Conservation (phyloP, 192 early-diverging fungal genomes). For the Lunasporangiospora selenospora region DNA sequence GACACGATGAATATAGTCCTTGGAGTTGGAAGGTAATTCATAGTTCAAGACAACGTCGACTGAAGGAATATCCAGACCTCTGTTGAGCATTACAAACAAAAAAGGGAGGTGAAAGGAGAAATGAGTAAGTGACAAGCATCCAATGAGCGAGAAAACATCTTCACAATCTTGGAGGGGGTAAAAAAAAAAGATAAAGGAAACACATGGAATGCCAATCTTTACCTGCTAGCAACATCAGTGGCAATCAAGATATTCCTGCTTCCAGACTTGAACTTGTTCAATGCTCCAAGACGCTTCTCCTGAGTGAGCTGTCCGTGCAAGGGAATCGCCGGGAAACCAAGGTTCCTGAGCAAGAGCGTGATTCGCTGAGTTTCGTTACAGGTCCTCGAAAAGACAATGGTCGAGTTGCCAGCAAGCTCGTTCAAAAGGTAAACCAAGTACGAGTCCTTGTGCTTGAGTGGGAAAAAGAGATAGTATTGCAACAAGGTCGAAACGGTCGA, state of each 20-base stretch:
- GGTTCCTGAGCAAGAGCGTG: slow-evolving; percentile 85
- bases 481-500: slow-evolving; percentile 92
- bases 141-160: neutral
- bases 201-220: neutral
- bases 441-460: slow-evolving; percentile 94
- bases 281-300: slow-evolving; percentile 89
- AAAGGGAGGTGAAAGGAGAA: neutral
- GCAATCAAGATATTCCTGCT: slow-evolving; percentile 89
- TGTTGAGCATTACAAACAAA: slow-evolving; percentile 1
- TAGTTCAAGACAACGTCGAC: slow-evolving; percentile 98
- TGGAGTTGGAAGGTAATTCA: slow-evolving; percentile 89
- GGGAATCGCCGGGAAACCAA: slow-evolving; percentile 94
- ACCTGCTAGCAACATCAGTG: slow-evolving; percentile 92
- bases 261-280: slow-evolving; percentile 95
- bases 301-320: slow-evolving; percentile 94
- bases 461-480: slow-evolving; percentile 98
- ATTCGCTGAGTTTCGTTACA: slow-evolving; percentile 88
- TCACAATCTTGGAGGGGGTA: neutral
- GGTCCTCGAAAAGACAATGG: slow-evolving; percentile 94
- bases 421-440: slow-evolving; percentile 94
- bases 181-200: neutral
- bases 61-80: slow-evolving; percentile 93
- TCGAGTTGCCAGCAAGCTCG: slow-evolving; percentile 89
- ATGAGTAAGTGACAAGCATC: neutral
- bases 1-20: slow-evolving; percentile 90